Conservation (phyloP, 306 rosid genomes). For the Begonia fuchsioides region DNA sequence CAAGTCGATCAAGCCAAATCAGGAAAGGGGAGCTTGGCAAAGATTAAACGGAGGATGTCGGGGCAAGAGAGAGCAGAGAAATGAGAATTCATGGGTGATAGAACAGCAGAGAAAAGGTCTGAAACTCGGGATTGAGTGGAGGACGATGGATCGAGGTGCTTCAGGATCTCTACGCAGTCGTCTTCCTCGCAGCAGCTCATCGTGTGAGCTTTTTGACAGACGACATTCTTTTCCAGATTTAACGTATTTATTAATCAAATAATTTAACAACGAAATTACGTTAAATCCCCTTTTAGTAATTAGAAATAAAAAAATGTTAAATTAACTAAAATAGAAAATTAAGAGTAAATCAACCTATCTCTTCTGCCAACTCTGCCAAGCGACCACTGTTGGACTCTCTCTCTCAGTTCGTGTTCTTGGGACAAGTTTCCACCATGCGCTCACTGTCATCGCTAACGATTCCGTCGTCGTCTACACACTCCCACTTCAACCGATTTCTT, state of each 20-base stretch:
- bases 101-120: slow-evolving; percentile 11
- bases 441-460: slow-evolving; percentile 28
- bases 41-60: slow-evolving; percentile 70
- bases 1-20: slow-evolving; percentile 73
- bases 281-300: too few relatives aligned
- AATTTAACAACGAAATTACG: too few relatives aligned
- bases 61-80: slow-evolving; percentile 54
- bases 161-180: slow-evolving; percentile 27
- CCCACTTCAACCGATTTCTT: slow-evolving; percentile 14
- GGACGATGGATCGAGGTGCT: slow-evolving; percentile 18
- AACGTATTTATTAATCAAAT: too few relatives aligned
- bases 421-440: slow-evolving; percentile 16
- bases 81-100: slow-evolving; percentile 63
- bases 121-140: slow-evolving; percentile 11
- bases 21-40: slow-evolving; percentile 49
- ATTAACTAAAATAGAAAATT: too few relatives aligned
- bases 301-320: too few relatives aligned
- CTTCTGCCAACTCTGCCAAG: not conserved
- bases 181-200: slow-evolving; percentile 62
- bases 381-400: not conserved
- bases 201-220: not conserved
- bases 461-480: slow-evolving; percentile 18
- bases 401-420: not conserved
- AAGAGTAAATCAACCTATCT: too few relatives aligned
- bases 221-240: too few relatives aligned